These are phyloP conservation scores for Teunomyces lycoperdinae DNA, from an alignment of 805 yeast species.

Conservation along the genomic window DNA sequence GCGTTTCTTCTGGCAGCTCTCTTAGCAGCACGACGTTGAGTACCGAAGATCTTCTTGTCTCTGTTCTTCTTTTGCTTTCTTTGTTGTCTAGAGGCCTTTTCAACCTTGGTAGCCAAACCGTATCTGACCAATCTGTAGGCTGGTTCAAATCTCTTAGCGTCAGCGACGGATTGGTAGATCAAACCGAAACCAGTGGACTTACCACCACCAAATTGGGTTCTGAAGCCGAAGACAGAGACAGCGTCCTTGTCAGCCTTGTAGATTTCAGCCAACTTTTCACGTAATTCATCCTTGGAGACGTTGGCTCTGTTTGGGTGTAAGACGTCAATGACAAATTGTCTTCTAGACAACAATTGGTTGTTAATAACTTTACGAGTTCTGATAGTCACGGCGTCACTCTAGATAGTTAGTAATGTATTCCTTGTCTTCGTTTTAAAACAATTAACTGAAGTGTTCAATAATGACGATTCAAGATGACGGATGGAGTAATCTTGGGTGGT, in stretches of 20 bases:
- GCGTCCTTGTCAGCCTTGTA: slow-evolving; percentile 93
- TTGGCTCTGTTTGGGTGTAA: slow-evolving; percentile 99
- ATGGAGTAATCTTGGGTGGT: neutral
- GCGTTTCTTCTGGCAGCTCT: slow-evolving; percentile 86
- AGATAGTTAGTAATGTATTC: slow-evolving; percentile 21
- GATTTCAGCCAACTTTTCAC: slow-evolving; percentile 84
- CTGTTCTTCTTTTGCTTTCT: slow-evolving; percentile 99
- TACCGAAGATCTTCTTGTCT: slow-evolving; percentile 98
- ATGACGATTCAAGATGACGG: slow-evolving; percentile 71
- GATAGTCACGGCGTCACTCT: slow-evolving; percentile 99
- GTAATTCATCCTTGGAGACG: slow-evolving; percentile 98
- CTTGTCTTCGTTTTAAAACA: neutral
- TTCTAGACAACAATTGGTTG: slow-evolving; percentile 99
- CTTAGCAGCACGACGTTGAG: slow-evolving; percentile 93
- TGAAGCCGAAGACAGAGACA: slow-evolving; percentile 97
- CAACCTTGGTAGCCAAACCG: slow-evolving; percentile 95
- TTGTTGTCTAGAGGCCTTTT: slow-evolving; percentile 99
- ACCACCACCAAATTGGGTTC: slow-evolving; percentile 99
- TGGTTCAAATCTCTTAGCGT: slow-evolving; percentile 99
- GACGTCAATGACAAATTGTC: slow-evolving; percentile 99
- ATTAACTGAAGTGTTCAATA: neutral
- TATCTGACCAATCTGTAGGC: slow-evolving; percentile 98
- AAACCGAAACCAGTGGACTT: slow-evolving; percentile 99
- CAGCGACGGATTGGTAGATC: slow-evolving; percentile 96
- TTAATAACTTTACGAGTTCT: slow-evolving; percentile 99